Percentiles rank a stretch among this genome's conserved stretches.
These are phyloP conservation scores for Zychaea mexicana DNA, from an alignment of 371 early-diverging fungal species.

Conservation along the genomic window DNA sequence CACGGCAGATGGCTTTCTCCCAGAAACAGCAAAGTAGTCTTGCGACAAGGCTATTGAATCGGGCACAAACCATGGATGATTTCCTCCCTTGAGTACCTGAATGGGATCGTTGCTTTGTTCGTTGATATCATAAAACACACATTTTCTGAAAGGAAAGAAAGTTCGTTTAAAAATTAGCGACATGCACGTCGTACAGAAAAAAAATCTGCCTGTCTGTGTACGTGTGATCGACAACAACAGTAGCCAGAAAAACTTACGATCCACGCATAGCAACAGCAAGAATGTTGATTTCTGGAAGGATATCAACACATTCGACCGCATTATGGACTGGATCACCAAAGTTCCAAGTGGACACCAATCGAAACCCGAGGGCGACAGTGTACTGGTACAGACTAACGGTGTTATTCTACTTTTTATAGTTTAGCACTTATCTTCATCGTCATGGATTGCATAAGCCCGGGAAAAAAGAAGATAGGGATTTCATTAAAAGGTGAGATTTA, in stretches of 20 bases:
- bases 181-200: not conserved
- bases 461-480: not conserved
- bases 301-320: constrained; percentile 45
- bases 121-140: constrained; percentile 46
- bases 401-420: constrained; percentile 31
- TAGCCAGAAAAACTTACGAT: constrained; percentile 35
- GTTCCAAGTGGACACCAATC: constrained; percentile 26
- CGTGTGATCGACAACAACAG: not conserved
- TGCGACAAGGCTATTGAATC: constrained; percentile 42
- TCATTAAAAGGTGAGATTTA: constrained; percentile 7
- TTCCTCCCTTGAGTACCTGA: constrained; percentile 48
- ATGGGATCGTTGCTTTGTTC: constrained; percentile 41
- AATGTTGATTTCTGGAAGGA: constrained; percentile 47
- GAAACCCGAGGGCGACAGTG: constrained; percentile 26
- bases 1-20: constrained; percentile 48
- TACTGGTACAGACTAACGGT: constrained; percentile 36
- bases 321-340: constrained; percentile 36
- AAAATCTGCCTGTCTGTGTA: not conserved
- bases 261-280: constrained; percentile 49
- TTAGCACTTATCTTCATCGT: not conserved
- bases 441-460: not conserved
- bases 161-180: not conserved
- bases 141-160: constrained; percentile 25
- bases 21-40: constrained; percentile 47
- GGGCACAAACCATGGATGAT: constrained; percentile 44